Evolutionary conservation across 2,329 filamentous ascomycete species (phyloP).

Genomic region (Fusarium pseudocircinatum): DNA sequence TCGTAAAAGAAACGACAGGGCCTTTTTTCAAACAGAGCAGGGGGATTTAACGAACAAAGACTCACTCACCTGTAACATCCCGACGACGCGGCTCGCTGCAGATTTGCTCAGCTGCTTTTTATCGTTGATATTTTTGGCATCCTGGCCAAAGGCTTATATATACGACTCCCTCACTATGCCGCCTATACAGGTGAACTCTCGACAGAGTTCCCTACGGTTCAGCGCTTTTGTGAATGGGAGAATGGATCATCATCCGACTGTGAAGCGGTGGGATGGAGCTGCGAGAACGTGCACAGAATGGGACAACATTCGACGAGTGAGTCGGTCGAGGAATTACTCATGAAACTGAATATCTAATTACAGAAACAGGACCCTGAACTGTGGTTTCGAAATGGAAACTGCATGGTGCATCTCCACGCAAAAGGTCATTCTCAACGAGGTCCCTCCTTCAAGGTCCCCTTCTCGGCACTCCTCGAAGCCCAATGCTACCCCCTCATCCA

Average conservation of each 20-base stretch:
- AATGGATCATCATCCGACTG: conserved; percentile 26
- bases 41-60: conserved; percentile 16
- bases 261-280: conserved; percentile 63
- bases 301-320: conserved; percentile 60
- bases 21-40: neutral
- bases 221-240: conserved; percentile 46
- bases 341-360: conserved; percentile 5
- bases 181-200: conserved; percentile 18
- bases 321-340: conserved; percentile 25
- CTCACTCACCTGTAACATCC: conserved; percentile 30
- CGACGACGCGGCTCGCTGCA: conserved; percentile 27
- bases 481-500: conserved; percentile 70
- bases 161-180: neutral
- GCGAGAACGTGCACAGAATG: conserved; percentile 55
- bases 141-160: neutral
- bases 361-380: conserved; percentile 73
- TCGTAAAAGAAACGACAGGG: neutral
- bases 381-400: conserved; percentile 74
- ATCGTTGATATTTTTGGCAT: neutral
- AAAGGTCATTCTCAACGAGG: conserved; percentile 71
- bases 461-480: conserved; percentile 64
- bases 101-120: conserved; percentile 17
- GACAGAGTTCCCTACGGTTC: conserved; percentile 33
- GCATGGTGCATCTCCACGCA: conserved; percentile 74
- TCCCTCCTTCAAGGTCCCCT: conserved; percentile 73